Evolutionary conservation across 352 stramenopile genomes (phyloP).

Genomic region (Globisporangium nodosum): DNA sequence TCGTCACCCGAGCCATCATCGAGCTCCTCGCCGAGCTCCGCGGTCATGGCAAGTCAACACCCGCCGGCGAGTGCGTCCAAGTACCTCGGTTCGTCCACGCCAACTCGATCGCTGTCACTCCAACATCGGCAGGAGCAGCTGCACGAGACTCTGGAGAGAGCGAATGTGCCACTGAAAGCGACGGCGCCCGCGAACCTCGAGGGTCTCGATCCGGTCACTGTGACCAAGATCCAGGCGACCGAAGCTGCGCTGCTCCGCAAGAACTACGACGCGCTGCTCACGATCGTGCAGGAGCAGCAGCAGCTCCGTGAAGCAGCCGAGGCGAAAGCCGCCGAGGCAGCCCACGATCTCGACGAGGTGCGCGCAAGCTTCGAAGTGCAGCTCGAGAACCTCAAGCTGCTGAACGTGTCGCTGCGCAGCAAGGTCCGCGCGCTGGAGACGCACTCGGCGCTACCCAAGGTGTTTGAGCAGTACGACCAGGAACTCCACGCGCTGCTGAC

Average conservation of each 20-base stretch:
- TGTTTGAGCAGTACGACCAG: slow-evolving; percentile 75
- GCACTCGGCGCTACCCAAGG: slow-evolving; percentile 30
- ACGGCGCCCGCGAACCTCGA: slow-evolving; percentile 39
- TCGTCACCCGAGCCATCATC: too few relatives aligned
- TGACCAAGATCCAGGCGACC: slow-evolving; percentile 40
- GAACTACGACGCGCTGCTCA: slow-evolving; percentile 78
- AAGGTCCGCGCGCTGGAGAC: slow-evolving; percentile 65
- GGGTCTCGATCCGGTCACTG: slow-evolving; percentile 48
- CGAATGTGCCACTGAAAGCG: slow-evolving; percentile 22
- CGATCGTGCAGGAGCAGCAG: slow-evolving; percentile 69
- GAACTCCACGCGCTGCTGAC: slow-evolving; percentile 45
- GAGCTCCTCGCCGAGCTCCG: too few relatives aligned
- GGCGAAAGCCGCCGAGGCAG: slow-evolving; percentile 26
- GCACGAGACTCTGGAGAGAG: slow-evolving; percentile 10
- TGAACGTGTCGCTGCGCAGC: slow-evolving; percentile 46
- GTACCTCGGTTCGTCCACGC: too few relatives aligned
- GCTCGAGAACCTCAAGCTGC: slow-evolving; percentile 75
- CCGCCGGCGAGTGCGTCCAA: too few relatives aligned
- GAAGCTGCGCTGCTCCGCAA: slow-evolving; percentile 62
- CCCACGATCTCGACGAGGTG: slow-evolving; percentile 48
- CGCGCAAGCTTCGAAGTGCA: slow-evolving; percentile 56
- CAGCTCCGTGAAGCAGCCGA: slow-evolving; percentile 51
- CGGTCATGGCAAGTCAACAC: too few relatives aligned
- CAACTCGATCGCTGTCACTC: not conserved
- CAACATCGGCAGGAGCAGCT: slow-evolving; percentile 1